Evolutionary conservation across 495 filamentous ascomycete genomes (phyloP), one percentile per base, ranked within the genome.

Genomic region (Jackrogersella minutella): DNA sequence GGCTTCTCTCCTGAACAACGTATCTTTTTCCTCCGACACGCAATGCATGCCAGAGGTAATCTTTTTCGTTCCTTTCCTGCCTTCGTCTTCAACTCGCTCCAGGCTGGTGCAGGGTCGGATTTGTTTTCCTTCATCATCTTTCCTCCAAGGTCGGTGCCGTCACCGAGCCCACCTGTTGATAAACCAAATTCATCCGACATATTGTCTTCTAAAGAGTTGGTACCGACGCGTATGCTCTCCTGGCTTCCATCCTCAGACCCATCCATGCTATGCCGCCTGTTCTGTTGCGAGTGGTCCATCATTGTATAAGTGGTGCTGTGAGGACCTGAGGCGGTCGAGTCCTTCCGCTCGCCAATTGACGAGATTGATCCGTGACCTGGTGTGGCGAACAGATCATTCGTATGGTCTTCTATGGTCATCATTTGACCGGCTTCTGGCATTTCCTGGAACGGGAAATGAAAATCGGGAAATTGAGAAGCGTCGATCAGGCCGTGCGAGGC

Each of bases 1-100:
- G 95, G 95, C 77, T 97, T 97, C 79, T 98, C 95, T 51, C 95
- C 95, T 17, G 94, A 97, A 74, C 95, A 99, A 47, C 94, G 90
- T 63, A 99, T 97, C 81, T 99, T 99, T 81, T 99, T 99, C 71
- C 94, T 83, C 40, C 95, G 86, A 73, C 95, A 99, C 7, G 93
- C 94, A 70, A 99, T 97, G 74, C 95, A 99, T 22, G 95, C 95
- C 68, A 99, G 80, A 17, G 95, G 95, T 41, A 99, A 77, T 19
- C 95, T 87, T 76, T 97, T 97, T 55, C 95, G 86, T 74, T 97
- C 93, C 76, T 99, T 99, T 0, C 95, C 95, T 13, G 95, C 95
- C 79, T 99, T 99, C 6, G 95, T 99, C 78, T 97, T 97, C 71
- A 97, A 84, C 73, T 97, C 94, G 73, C 85, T 95, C 95, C 95